Percentiles rank a stretch among this genome's conserved stretches.
These are phyloP conservation scores for Camellia japonica DNA, from an alignment of 148 eudicot genomes.

Conservation along the genomic window DNA sequence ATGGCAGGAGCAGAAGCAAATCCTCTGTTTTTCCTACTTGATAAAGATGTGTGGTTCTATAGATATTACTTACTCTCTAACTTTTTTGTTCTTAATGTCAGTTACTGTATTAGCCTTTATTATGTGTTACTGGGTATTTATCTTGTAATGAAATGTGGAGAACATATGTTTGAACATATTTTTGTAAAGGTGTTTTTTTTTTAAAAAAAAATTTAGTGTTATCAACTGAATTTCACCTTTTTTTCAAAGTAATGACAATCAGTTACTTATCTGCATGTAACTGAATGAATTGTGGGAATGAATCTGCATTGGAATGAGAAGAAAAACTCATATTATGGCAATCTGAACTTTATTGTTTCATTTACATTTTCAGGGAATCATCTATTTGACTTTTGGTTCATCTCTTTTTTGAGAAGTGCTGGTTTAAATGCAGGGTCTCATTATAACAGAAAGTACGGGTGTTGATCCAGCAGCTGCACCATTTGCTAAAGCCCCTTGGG, in stretches of 20 bases:
- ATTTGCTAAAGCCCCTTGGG: conserved; percentile 69
- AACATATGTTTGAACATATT: not conserved
- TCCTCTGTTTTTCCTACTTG: conserved; percentile 85
- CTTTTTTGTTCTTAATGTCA: not conserved
- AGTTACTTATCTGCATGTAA: not conserved
- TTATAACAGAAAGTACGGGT: conserved; percentile 66
- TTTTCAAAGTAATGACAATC: not conserved
- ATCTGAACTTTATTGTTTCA: not conserved
- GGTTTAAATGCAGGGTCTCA: conserved; percentile 65
- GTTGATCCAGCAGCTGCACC: conserved; percentile 83
- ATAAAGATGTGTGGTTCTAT: conserved; percentile 69
- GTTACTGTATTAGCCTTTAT: not conserved
- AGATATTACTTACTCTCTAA: not conserved
- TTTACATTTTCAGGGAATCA: not conserved
- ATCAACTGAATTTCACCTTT: not conserved
- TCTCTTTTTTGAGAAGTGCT: not conserved
- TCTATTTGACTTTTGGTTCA: conserved; percentile 1
- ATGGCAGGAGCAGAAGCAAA: conserved; percentile 63
- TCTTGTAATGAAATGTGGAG: not conserved
- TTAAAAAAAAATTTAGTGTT: too few relatives aligned
- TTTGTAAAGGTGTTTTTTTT: not conserved
- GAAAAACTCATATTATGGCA: not conserved
- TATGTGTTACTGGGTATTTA: not conserved
- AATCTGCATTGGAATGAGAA: too few relatives aligned
- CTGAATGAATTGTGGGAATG: not conserved